Evolutionary conservation across 768 basidiomycete species (phyloP).

Genomic region (Rhodosporidiobolus sp.): DNA sequence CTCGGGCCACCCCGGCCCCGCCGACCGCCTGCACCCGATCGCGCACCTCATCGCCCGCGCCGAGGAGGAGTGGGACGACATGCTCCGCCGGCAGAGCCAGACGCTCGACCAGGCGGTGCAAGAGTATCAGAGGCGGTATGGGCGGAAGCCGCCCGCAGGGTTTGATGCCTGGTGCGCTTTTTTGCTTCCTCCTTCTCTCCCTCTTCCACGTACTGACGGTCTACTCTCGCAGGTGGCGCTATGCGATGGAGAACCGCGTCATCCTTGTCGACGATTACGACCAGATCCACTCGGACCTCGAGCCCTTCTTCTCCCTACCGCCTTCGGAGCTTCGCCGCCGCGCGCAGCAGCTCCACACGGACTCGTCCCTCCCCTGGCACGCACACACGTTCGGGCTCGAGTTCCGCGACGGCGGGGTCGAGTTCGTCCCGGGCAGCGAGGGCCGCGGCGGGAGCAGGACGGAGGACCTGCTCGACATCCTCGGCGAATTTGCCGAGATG

Average conservation of each 20-base stretch:
- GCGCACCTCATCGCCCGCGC: constrained; percentile 52
- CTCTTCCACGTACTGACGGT: not conserved
- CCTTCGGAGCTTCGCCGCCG: constrained; percentile 29
- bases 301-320: constrained; percentile 53
- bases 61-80: constrained; percentile 52
- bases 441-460: not conserved
- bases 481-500: constrained; percentile 24
- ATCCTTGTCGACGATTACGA: constrained; percentile 83
- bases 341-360: constrained; percentile 13
- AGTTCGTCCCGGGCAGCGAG: constrained; percentile 7
- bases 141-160: constrained; percentile 73
- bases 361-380: constrained; percentile 22
- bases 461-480: constrained; percentile 27
- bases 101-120: constrained; percentile 72
- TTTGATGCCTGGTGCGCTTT: constrained; percentile 84
- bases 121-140: constrained; percentile 76
- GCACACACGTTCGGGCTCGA: constrained; percentile 8
- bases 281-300: constrained; percentile 48
- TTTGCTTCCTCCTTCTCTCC: not conserved
- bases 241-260: constrained; percentile 59
- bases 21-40: constrained; percentile 52
- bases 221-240: constrained; percentile 16
- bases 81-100: constrained; percentile 70
- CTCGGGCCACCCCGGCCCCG: not conserved
- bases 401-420: constrained; percentile 8